Evolutionary conservation across 805 yeast species (phyloP), one percentile per base, ranked within the genome.

Genomic region (Kuraishia cidri): DNA sequence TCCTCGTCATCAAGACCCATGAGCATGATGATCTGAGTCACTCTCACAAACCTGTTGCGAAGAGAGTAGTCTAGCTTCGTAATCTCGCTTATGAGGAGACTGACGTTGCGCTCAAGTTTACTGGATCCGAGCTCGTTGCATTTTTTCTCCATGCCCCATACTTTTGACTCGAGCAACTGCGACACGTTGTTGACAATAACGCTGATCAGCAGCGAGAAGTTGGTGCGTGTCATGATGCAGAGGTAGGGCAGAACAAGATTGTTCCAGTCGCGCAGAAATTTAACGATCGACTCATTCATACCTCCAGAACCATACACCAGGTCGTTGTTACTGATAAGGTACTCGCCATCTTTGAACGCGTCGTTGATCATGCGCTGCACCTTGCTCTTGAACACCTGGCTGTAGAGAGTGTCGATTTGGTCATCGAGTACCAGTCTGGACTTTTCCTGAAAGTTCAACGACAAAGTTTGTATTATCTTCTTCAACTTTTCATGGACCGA

Each of bases 71-170:
- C 66, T 36, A 75, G 73, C 31, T 75, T 79, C 31, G 94, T 79
- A 5, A 84, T 69, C 37, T 79, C 80, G 29, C 78, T 70, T 32
- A 92, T 82, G 22, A 90, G 66, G 18, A 72, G 64, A 30, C 87
- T 74, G 15, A 87, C 58, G 48, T 88, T 95, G 37, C 83, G 74
- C 42, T 92, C 97, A 31, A 92, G 60, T 41, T 78, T 81, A 13
- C 86, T 67, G 0, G 94, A 77, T 1, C 97, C 97, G 26, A 83
- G 56, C 44, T 83, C 94, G 48, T 84, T 87, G 38, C 86, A 73
- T 42, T 72, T 75, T 33, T 73, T 71, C 30, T 79, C 72, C 29
- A 83, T 62, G 3, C 64, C 43, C 75, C 90, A 72, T 19, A 90
- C 60, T 44, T 77, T 77, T 39, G 71, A 66, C 46, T 85, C 95